Evolutionary conservation across 331 rosid species (phyloP).

Genomic region (Spiraea crenata): DNA sequence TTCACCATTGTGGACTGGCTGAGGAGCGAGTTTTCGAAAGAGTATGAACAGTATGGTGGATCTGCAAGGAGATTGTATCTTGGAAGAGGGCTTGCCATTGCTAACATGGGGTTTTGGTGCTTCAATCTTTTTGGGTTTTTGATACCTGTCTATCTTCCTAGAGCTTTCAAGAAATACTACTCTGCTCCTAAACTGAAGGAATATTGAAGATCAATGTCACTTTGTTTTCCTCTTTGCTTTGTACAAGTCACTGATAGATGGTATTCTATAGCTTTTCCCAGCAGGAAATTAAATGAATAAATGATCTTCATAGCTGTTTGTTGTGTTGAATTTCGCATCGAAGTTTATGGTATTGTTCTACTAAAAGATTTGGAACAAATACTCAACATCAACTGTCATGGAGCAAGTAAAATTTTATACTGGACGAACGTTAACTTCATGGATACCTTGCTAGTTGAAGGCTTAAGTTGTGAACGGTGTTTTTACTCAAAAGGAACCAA

Average conservation of each 20-base stretch:
- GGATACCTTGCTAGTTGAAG: too few species aligned
- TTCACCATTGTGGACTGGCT: conserved; percentile 70
- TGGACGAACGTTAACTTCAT: too few species aligned
- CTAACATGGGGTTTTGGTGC: conserved; percentile 80
- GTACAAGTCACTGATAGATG: neutral
- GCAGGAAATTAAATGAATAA: neutral
- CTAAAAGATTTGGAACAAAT: too few species aligned
- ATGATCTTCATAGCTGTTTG: neutral
- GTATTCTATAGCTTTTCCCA: too few species aligned
- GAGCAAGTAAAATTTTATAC: too few species aligned
- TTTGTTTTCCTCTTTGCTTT: neutral
- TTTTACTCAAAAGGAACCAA: too few species aligned
- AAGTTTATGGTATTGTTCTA: too few species aligned
- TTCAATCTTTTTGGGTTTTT: conserved; percentile 84
- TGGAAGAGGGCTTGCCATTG: conserved; percentile 70
- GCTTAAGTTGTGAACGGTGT: too few species aligned
- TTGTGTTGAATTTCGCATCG: neutral
- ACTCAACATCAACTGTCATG: too few species aligned
- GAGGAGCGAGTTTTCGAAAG: conserved; percentile 54
- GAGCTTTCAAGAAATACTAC: conserved; percentile 67
- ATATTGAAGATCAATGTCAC: neutral
- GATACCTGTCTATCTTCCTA: conserved; percentile 85
- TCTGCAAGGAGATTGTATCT: conserved; percentile 38
- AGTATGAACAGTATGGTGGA: conserved; percentile 37
- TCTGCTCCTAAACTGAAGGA: conserved; percentile 35